Base-by-base conservation (phyloP, 192 early-diverging fungal species). In the Linnemannia schmuckeri region DNA sequence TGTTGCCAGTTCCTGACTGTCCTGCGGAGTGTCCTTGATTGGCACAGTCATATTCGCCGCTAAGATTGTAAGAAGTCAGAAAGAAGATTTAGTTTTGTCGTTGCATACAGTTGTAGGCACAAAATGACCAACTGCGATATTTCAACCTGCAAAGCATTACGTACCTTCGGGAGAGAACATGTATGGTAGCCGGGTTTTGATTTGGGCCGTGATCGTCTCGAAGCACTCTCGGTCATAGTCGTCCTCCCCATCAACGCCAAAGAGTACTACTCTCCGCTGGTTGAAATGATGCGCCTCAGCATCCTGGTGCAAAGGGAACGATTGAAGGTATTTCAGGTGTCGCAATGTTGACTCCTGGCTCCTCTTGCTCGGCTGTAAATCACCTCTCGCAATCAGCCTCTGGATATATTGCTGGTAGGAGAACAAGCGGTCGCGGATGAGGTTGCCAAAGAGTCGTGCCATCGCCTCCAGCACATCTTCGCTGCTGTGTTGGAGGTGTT, bases 331-430 rank as follows among this genome's bases (percentile, higher is more conserved):
- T 69, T 88, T 83, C 12, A 93, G 52, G 41, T 90, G 89, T n/a
- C 90, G 70, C 46, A 82, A 66, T 9, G 90, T 89, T 5, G 88
- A 82, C 66, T 83, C 74, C 35, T 88, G 79, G 33, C 81, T 61
- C 9, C 82, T 79, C 33, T 85, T 87, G 24, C 55, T 86, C 12
- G 77, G 82, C 18, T 90, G 85, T 6, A 92, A 70, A 37, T 91
- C 90, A 17, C 93, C 93, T 38, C 91, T 89, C 17, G 93, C 91
- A 75, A 92, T 93, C 17, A 94, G 70, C n/a, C 91, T 88, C 47
- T 89, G 81, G 10, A 93, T 74, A 69, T 94, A 94, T 10, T 89
- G 83, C 38, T 91, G 91, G 70, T 93, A 91, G 0, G 92, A 92
- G 70, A 94, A 94, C n/a, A 92, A 74, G 41, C 88, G 83, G n/a